Conservation (phyloP, 345 rosid genomes). For the Euphorbia pulcherrima region DNA sequence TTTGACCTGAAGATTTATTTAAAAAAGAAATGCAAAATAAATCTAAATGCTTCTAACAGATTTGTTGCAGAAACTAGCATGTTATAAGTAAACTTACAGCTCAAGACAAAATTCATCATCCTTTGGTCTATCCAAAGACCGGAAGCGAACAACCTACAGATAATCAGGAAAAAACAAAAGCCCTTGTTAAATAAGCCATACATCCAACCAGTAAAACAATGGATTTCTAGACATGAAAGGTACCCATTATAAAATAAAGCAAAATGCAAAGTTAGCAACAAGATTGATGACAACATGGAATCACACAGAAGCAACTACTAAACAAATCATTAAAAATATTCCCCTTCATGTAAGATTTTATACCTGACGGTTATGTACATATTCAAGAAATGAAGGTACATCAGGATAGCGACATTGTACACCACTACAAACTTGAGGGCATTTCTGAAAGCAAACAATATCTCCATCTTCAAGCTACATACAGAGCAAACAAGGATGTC, state of each 20-base stretch:
- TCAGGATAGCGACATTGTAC: slow-evolving; percentile 62
- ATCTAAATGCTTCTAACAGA: background rate
- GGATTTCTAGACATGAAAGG: background rate
- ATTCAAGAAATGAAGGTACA: slow-evolving; percentile 85
- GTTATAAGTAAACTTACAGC: slow-evolving; percentile 16
- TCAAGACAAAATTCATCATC: slow-evolving; percentile 65
- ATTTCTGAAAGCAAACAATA: slow-evolving; percentile 87
- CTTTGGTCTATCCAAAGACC: slow-evolving; percentile 82
- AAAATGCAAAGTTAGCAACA: slow-evolving; percentile 2
- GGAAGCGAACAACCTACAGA: slow-evolving; percentile 43
- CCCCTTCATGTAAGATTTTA: background rate
- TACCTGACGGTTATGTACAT: slow-evolving; percentile 96
- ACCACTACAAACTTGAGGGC: slow-evolving; percentile 42
- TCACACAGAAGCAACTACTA: background rate
- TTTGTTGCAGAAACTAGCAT: background rate
- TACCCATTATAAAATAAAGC: background rate
- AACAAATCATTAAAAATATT: background rate
- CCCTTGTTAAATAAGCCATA: slow-evolving; percentile 1
- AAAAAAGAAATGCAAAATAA: background rate
- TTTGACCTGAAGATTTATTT: slow-evolving; percentile 55
- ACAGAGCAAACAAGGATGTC: background rate
- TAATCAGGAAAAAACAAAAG: slow-evolving; percentile 9
- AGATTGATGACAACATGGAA: background rate
- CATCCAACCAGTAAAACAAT: background rate
- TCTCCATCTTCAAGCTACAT: slow-evolving; percentile 94